Conservation (phyloP, 192 early-diverging fungal species). For the Obelidium mucronatum region DNA sequence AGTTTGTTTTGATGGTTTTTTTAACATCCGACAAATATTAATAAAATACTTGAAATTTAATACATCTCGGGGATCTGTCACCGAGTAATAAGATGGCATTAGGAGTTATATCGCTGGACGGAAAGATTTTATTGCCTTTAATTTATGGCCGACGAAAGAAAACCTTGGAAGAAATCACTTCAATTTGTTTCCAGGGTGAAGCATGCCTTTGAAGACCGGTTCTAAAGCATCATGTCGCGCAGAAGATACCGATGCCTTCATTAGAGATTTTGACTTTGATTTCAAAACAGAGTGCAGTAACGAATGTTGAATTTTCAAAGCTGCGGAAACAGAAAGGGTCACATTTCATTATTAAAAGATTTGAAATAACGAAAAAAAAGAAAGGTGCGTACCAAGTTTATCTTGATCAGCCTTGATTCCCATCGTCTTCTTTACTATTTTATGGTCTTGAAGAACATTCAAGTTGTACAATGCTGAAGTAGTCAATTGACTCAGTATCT, state of each 20-base stretch:
- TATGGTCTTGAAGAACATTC: neutral
- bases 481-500: neutral
- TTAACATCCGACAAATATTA: too few species aligned
- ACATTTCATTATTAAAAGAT: too few species aligned
- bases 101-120: too few species aligned
- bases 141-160: too few species aligned
- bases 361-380: too few species aligned
- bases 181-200: too few species aligned
- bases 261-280: neutral
- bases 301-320: conserved; percentile 5
- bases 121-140: too few species aligned
- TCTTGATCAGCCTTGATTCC: neutral
- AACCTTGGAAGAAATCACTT: too few species aligned
- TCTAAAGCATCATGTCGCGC: neutral
- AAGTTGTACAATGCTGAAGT: neutral
- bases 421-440: conserved; percentile 1
- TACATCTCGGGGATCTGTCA: too few species aligned
- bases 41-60: too few species aligned
- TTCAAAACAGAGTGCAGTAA: conserved; percentile 10
- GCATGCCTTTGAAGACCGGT: conserved; percentile 29
- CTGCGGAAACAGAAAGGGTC: neutral
- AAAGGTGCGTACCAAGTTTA: neutral
- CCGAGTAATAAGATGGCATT: too few species aligned
- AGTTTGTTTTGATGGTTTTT: too few species aligned
- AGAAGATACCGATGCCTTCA: neutral